These are phyloP conservation scores for Triticum timopheevii DNA, from an alignment of 176 grass and related monocot species.

Conservation along the genomic window DNA sequence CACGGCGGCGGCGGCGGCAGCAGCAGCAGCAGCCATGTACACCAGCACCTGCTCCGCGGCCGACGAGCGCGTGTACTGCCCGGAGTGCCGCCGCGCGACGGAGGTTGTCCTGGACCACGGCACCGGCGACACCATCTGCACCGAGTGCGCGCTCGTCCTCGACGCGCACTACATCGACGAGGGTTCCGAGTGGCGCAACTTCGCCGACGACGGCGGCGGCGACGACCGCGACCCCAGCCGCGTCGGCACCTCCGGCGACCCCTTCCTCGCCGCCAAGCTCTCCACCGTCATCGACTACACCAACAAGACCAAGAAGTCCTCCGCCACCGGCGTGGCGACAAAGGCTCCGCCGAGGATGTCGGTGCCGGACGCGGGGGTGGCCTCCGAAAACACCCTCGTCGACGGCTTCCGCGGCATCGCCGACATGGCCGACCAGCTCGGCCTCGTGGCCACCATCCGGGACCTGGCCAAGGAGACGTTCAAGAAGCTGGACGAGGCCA, in stretches of 20 bases:
- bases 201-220: constrained; percentile 38
- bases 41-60: neutral
- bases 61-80: constrained; percentile 28
- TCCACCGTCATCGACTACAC: neutral
- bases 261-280: constrained; percentile 30
- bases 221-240: constrained; percentile 51
- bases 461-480: constrained; percentile 33
- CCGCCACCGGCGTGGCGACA: neutral
- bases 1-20: neutral
- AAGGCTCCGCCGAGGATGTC: neutral
- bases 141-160: constrained; percentile 52
- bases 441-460: constrained; percentile 30
- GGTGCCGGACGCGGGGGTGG: neutral
- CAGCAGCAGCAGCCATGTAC: neutral
- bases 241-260: constrained; percentile 39
- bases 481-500: constrained; percentile 24
- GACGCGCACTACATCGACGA: constrained; percentile 49
- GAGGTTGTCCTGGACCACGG: constrained; percentile 45
- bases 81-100: constrained; percentile 37
- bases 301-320: neutral
- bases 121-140: constrained; percentile 56
- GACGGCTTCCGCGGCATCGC: constrained; percentile 26
- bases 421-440: constrained; percentile 46
- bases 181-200: constrained; percentile 51
- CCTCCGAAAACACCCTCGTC: neutral